A percentile compares a stretch with the other conserved stretches of the same genome.
These are phyloP conservation scores for Vicia faba DNA, from an alignment of 306 rosid genomes.

Conservation along the genomic window DNA sequence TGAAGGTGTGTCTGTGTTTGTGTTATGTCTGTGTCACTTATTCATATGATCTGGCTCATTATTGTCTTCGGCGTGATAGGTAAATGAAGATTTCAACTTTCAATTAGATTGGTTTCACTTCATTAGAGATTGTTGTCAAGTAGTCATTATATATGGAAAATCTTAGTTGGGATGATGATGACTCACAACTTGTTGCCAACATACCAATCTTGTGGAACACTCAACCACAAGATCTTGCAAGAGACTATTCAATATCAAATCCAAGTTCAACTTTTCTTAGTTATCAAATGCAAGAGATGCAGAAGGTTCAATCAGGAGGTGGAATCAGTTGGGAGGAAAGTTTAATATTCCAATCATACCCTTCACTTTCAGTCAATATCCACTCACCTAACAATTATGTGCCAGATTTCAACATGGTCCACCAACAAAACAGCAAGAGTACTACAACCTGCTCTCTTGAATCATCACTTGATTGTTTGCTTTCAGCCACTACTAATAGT, in stretches of 20 bases:
- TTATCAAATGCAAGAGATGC: constrained; percentile 49
- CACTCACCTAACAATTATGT: constrained; percentile 24
- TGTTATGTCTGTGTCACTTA: not conserved
- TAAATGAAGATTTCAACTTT: constrained; percentile 30
- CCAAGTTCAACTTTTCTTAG: constrained; percentile 34
- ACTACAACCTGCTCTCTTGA: constrained; percentile 40
- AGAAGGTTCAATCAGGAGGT: constrained; percentile 33
- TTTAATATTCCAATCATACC: constrained; percentile 39
- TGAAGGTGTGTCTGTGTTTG: not conserved
- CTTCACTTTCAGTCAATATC: constrained; percentile 34
- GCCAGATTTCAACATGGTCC: constrained; percentile 48
- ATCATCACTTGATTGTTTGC: constrained; percentile 53
- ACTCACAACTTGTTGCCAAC: constrained; percentile 46
- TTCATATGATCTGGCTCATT: not conserved
- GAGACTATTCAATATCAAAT: constrained; percentile 44
- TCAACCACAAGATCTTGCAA: constrained; percentile 58
- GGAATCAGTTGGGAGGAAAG: constrained; percentile 42
- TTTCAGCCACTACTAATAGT: constrained; percentile 45
- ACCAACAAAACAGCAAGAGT: constrained; percentile 41
- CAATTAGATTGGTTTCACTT: constrained; percentile 34
- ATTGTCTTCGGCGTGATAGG: constrained; percentile 32
- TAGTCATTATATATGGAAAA: constrained; percentile 56
- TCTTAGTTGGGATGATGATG: constrained; percentile 67
- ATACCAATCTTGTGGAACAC: constrained; percentile 54
- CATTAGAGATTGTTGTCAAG: constrained; percentile 22